These are phyloP conservation scores for Saccharomyces pastorianus DNA, from an alignment of 1,139 yeast genomes.

Conservation along the genomic window DNA sequence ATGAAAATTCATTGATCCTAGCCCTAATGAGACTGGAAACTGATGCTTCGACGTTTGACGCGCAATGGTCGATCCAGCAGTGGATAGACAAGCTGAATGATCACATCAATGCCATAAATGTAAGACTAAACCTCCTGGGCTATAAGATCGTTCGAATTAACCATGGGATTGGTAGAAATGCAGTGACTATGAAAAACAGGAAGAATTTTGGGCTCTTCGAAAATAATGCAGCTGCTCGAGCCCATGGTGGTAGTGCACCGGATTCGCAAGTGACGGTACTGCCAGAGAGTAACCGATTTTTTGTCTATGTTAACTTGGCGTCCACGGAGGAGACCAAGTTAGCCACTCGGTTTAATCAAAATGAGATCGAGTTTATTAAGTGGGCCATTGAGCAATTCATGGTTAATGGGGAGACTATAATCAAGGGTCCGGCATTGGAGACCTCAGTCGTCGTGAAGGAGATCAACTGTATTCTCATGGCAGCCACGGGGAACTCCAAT, in stretches of 20 bases:
- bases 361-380: conserved; percentile 25
- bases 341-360: conserved; percentile 23
- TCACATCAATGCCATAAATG: conserved; percentile 18
- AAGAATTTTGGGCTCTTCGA: conserved; percentile 3
- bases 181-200: conserved; percentile 7
- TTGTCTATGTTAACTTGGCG: conserved; percentile 22
- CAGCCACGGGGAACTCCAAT: conserved; percentile 3
- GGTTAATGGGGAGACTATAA: conserved; percentile 5
- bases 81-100: conserved; percentile 12
- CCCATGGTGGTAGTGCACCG: neutral
- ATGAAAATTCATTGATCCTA: conserved; percentile 19
- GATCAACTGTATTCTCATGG: conserved; percentile 12
- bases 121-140: conserved; percentile 18
- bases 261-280: conserved; percentile 1
- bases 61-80: conserved; percentile 5
- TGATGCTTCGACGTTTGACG: conserved; percentile 3
- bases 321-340: conserved; percentile 22
- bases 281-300: conserved; percentile 19
- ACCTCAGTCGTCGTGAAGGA: conserved; percentile 9
- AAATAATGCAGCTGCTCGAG: neutral
- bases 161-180: conserved; percentile 22
- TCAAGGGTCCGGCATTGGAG: neutral
- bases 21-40: conserved; percentile 15
- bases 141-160: conserved; percentile 19
- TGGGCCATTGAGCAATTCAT: conserved; percentile 19